A percentile compares a stretch with the other conserved stretches of the same genome.
Evolutionary conservation across 2,329 filamentous ascomycete genomes (phyloP).

Genomic region (Cryoendolithus antarcticus): DNA sequence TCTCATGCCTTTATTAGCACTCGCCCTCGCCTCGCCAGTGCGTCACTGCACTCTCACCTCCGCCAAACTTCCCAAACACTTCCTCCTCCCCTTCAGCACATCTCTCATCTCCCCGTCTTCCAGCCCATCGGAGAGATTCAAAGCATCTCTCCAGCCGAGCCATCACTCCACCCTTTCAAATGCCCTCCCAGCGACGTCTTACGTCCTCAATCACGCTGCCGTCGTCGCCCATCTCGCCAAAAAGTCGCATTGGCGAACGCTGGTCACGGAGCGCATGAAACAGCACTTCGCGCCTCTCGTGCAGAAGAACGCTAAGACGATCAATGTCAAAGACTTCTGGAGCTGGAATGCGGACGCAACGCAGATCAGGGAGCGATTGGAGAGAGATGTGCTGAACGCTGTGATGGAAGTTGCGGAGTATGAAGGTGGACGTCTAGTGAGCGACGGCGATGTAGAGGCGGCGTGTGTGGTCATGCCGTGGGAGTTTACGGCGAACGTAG

Average conservation of each 20-base stretch:
- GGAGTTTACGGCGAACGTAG: too few species aligned
- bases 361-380: neutral
- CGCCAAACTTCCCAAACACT: constrained; percentile 43
- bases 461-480: too few species aligned
- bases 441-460: too few species aligned
- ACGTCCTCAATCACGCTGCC: constrained; percentile 13
- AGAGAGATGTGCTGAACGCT: neutral
- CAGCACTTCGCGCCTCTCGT: constrained; percentile 4
- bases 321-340: neutral
- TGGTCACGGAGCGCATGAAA: constrained; percentile 7
- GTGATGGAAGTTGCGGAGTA: neutral
- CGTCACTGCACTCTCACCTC: constrained; percentile 43
- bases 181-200: constrained; percentile 4
- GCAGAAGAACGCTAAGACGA: neutral
- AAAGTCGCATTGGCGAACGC: constrained; percentile 5
- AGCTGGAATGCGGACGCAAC: constrained; percentile 1
- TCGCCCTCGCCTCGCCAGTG: constrained; percentile 48
- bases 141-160: constrained; percentile 7
- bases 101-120: constrained; percentile 42
- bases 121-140: constrained; percentile 6
- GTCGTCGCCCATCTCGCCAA: constrained; percentile 28
- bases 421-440: too few species aligned
- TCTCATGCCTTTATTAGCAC: constrained; percentile 33
- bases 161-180: constrained; percentile 45
- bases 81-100: constrained; percentile 50